Percentiles rank a stretch among this genome's conserved stretches.
Conservation (phyloP, 768 basidiomycete species). For the Termitomyces sp. region DNA sequence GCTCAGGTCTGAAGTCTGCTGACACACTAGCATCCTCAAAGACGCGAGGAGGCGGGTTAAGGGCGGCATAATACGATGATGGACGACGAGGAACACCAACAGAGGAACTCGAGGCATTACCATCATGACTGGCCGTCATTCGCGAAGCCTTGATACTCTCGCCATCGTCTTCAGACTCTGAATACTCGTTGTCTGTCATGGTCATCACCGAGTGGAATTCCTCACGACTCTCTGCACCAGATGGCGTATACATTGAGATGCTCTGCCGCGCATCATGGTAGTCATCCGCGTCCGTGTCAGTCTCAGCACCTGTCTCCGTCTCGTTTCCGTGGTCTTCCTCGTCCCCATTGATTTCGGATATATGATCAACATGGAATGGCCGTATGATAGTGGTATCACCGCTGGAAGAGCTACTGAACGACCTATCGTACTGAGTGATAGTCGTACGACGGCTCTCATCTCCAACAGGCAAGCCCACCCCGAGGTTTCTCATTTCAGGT, state of each 20-base stretch:
- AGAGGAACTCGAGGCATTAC: conserved; percentile 25
- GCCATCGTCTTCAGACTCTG: conserved; percentile 49
- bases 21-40: conserved; percentile 49
- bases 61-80: conserved; percentile 27
- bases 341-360: conserved; percentile 12
- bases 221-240: conserved; percentile 46
- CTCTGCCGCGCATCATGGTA: conserved; percentile 79
- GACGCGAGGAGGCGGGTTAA: conserved; percentile 23
- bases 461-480: conserved; percentile 7
- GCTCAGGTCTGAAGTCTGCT: conserved; percentile 30
- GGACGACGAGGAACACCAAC: conserved; percentile 19
- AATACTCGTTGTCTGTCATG: conserved; percentile 63
- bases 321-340: conserved; percentile 46
- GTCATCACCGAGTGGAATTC: conserved; percentile 78
- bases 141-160: conserved; percentile 73
- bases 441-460: conserved; percentile 32
- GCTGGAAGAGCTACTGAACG: conserved; percentile 19
- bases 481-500: conserved; percentile 13
- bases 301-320: conserved; percentile 64
- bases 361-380: conserved; percentile 27
- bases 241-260: conserved; percentile 57
- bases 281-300: conserved; percentile 64
- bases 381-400: conserved; percentile 38
- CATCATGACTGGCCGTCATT: conserved; percentile 25
- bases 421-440: conserved; percentile 40